Evolutionary conservation across 768 basidiomycete species (phyloP), one percentile per base, ranked within the genome.

Genomic region (Xerocomellus dryophilus): DNA sequence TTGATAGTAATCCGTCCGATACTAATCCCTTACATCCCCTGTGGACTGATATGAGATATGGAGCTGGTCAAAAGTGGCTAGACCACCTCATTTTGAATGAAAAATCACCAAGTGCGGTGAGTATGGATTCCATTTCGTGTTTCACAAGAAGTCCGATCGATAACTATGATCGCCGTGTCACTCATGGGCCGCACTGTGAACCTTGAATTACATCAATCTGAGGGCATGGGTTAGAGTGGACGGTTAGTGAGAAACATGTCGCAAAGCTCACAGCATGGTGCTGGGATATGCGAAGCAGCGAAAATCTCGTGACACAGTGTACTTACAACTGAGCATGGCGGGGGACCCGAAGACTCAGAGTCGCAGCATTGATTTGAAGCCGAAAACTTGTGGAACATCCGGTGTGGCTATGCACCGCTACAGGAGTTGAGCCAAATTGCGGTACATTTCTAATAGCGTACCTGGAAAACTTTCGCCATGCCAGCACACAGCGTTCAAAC

Each of bases 101-200:
- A 61, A 66, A 57, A 68, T 59, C 50, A 35, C 61, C 66, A 42
- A 51, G 51, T 59, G 52, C 25, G 51, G 59, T 42, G 58, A 49
- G 55, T 32, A 45, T 40, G 47, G 17, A 35, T 43, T 29, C 48
- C 42, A 15, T 57, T 31, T 31, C 55, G 47, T 25, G 45, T 54
- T 47, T 55, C 50, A 63, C 54, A 48, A 52, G 43, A 63, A 56
- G 52, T 47, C 45, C 53, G 61, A 57, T 61, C 47, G 59, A 52
- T 59, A 40, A 44, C 32, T 35, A 56, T 60, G 67, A 68, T 69
- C 66, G 51, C 67, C 61, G 61, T 42, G 51, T 54, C 35, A 32
- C 12, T 41, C 44, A 20, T 43, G 34, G 57, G 55, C 53, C 58
- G 52, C 51, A 42, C 17, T 47, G 21, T 36, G 51, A 62, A 58